These are phyloP conservation scores for Lipomyces spencermartinsiae DNA, from an alignment of 805 yeast species.

Conservation along the genomic window DNA sequence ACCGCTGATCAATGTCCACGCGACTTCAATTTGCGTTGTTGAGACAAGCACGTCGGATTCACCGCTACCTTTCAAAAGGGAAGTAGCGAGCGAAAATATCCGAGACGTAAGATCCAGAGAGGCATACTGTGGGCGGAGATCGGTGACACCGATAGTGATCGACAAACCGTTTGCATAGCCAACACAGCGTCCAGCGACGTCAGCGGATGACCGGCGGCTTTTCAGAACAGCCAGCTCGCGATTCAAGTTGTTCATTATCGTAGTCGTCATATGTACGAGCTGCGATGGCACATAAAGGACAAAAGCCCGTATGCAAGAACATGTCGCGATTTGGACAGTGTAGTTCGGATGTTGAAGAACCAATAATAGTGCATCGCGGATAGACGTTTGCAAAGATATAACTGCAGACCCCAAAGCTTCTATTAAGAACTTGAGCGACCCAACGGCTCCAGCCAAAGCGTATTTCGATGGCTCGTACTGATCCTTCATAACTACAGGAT, in stretches of 20 bases:
- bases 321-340: slow-evolving; percentile 35
- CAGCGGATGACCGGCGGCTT: slow-evolving; percentile 29
- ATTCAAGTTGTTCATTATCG: slow-evolving; percentile 37
- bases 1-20: slow-evolving; percentile 70
- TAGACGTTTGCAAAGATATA: slow-evolving; percentile 33
- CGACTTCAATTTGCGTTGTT: slow-evolving; percentile 53
- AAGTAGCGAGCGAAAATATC: slow-evolving; percentile 53
- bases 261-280: slow-evolving; percentile 37
- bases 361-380: slow-evolving; percentile 28
- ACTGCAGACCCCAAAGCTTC: slow-evolving; percentile 44
- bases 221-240: slow-evolving; percentile 39
- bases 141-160: slow-evolving; percentile 41
- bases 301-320: slow-evolving; percentile 36
- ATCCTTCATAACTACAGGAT: slow-evolving; percentile 39
- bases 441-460: slow-evolving; percentile 39
- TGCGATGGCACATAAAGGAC: slow-evolving; percentile 40
- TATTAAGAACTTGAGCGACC: slow-evolving; percentile 39
- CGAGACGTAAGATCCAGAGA: slow-evolving; percentile 54
- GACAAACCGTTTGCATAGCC: slow-evolving; percentile 45
- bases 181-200: slow-evolving; percentile 34
- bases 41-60: slow-evolving; percentile 43
- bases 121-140: slow-evolving; percentile 48
- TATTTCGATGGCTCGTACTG: slow-evolving; percentile 39
- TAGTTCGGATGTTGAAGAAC: slow-evolving; percentile 37
- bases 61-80: slow-evolving; percentile 49